Base-by-base conservation (phyloP, 2,329 filamentous ascomycete genomes). In the Ophiostoma tasmaniense region DNA sequence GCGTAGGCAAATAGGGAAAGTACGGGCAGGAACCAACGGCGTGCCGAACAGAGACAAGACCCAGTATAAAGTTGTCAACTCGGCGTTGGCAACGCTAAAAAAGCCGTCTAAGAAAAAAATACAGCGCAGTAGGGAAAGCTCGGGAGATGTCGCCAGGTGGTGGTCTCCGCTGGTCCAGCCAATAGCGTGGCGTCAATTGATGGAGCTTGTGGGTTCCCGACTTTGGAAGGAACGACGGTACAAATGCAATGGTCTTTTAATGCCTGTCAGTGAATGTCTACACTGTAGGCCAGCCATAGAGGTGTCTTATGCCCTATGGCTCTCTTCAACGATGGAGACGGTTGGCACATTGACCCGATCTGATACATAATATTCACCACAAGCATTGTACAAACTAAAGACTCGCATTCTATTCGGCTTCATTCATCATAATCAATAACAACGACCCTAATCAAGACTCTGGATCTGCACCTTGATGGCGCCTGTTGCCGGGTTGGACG, bases 401-500 rank as follows among this genome's bases (percentile, higher is more conserved):
- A 20, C 7, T 45, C 17, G 20, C 42, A 45, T 45, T 45, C 42
- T 45, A 45, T 45, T 45, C 14, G 11, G 17, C 42, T 45, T 17
- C 14, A 45, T 45, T 2, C 6, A 45, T 45, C 42, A 45, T 17
- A 45, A n/a, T 20, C 20, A 20, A 45, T 7, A 45, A 45, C 20
- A n/a, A 20, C n/a, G n/a, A 8, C 1, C 17, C 73, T 79, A 85
- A 11, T 86, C 84, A 72, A 85, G 73, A 75, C 86, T 92, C 83
- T 93, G 92, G 76, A 97, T 97, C 85, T 93, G 90, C 71, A 97
- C 93, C 84, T 98, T 98, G 80, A 98, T 97, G n/a, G 93, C 92
- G 7, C 94, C 93, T 20, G 64, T 65, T 83, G 90, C 93, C 52
- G 92, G 89, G 79, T 97, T 88, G 10, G 90, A 87, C 25, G 93